A percentile compares a stretch with the other conserved stretches of the same genome.
phyloP scores from a whole-genome alignment of 164 flowering plant species.

The Nymphaea colorata region DNA sequence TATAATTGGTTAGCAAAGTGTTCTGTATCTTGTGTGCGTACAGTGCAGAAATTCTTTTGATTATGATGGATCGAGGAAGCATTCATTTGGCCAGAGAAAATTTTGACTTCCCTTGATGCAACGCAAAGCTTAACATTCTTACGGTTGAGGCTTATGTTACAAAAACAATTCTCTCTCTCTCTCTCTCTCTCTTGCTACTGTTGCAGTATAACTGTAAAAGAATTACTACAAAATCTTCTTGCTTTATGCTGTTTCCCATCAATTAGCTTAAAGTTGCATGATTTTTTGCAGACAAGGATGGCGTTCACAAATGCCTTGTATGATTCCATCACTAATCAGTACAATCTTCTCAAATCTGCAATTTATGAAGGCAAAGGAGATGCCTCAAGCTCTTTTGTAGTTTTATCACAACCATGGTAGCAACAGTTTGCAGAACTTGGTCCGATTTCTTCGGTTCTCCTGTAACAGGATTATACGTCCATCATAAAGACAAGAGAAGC shows the following conservation, averaged over 20 bases:
- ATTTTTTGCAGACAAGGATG: conserved; percentile 44
- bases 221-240: no score
- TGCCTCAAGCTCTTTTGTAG: conserved; percentile 47
- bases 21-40: no score
- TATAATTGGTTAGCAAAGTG: no score
- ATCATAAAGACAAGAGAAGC: not conserved
- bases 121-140: no score
- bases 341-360: conserved; percentile 69
- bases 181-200: no score
- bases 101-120: no score
- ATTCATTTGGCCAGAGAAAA: no score
- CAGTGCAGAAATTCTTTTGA: no score
- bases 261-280: not conserved
- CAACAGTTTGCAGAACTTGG: conserved; percentile 1
- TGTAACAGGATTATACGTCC: not conserved
- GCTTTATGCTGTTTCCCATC: not conserved
- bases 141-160: no score
- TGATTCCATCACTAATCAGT: conserved; percentile 54
- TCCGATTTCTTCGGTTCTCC: not conserved
- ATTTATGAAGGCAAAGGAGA: conserved; percentile 52
- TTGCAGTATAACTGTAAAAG: no score
- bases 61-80: no score
- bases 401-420: conserved; percentile 80
- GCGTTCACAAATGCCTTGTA: conserved; percentile 45
- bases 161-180: no score